phyloP scores from a whole-genome alignment of 179 eudicot species.

The Gypsophila paniculata region DNA sequence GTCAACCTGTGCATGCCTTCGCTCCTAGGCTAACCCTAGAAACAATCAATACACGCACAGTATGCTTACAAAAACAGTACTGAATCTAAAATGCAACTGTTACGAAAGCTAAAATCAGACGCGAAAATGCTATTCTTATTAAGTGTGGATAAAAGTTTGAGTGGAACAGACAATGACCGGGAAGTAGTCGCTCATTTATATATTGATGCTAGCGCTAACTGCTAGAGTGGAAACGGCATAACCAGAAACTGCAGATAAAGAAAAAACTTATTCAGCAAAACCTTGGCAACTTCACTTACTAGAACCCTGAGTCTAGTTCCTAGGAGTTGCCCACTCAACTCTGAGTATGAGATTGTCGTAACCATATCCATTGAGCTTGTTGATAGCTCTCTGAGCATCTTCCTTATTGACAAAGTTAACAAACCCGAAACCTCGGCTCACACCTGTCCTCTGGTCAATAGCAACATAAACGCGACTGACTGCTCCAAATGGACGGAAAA shows the following conservation, averaged over 20 bases:
- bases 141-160: not conserved
- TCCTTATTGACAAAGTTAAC: slow-evolving; percentile 73
- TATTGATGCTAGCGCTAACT: no score
- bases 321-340: slow-evolving; percentile 81
- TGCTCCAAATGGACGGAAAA: slow-evolving; percentile 72
- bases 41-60: no score
- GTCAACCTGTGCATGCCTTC: not conserved
- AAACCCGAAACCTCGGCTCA: slow-evolving; percentile 82
- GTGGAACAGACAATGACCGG: no score
- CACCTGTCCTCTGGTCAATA: slow-evolving; percentile 79
- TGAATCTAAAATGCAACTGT: no score
- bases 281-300: no score
- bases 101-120: no score
- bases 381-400: slow-evolving; percentile 76
- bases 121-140: not conserved
- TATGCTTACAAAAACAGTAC: no score
- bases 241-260: slow-evolving; percentile 39
- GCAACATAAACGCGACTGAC: slow-evolving; percentile 80
- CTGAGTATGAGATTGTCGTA: slow-evolving; percentile 81
- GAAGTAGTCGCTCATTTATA: no score
- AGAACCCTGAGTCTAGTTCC: slow-evolving; percentile 36
- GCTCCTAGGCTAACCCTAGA: no score
- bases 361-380: slow-evolving; percentile 87
- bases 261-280: slow-evolving; percentile 16
- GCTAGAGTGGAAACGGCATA: not conserved